A percentile compares a stretch with the other conserved stretches of the same genome.
Evolutionary conservation across 2,329 filamentous ascomycete species (phyloP).

Genomic region (Penicillium sp.): DNA sequence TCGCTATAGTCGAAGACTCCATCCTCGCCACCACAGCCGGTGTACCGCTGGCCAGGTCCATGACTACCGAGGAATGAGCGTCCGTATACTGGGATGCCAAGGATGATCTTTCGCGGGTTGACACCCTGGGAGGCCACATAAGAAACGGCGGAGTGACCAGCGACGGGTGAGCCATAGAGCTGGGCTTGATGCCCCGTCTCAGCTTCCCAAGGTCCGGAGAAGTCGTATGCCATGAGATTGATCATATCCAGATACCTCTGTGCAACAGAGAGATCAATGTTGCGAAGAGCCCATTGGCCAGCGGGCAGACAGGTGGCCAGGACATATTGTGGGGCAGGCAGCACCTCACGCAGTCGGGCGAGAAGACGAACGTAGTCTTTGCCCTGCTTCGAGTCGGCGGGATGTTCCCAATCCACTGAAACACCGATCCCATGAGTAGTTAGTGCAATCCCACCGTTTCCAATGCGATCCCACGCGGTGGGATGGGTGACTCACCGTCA

Average conservation of each 20-base stretch:
- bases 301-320: slow-evolving; percentile 72
- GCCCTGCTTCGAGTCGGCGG: slow-evolving; percentile 63
- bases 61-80: slow-evolving; percentile 67
- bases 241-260: slow-evolving; percentile 68
- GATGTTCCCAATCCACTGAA: slow-evolving; percentile 78
- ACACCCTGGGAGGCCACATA: slow-evolving; percentile 67
- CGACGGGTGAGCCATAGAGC: slow-evolving; percentile 60
- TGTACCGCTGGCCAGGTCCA: slow-evolving; percentile 62
- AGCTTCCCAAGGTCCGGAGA: slow-evolving; percentile 67
- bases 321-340: slow-evolving; percentile 67
- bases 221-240: slow-evolving; percentile 80
- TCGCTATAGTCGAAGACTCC: slow-evolving; percentile 72
- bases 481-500: slow-evolving; percentile 58
- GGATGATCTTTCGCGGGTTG: slow-evolving; percentile 66
- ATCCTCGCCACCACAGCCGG: slow-evolving; percentile 56
- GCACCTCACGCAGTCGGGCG: slow-evolving; percentile 61
- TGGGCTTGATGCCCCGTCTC: slow-evolving; percentile 73
- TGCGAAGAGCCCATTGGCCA: slow-evolving; percentile 61
- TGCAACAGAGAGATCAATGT: slow-evolving; percentile 64
- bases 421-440: neutral
- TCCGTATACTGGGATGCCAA: slow-evolving; percentile 74
- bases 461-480: too few relatives aligned
- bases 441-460: neutral
- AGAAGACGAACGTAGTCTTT: slow-evolving; percentile 68
- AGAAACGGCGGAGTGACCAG: slow-evolving; percentile 63